These are phyloP conservation scores for Teunomyces cretensis DNA, from an alignment of 805 yeast genomes.

Conservation along the genomic window DNA sequence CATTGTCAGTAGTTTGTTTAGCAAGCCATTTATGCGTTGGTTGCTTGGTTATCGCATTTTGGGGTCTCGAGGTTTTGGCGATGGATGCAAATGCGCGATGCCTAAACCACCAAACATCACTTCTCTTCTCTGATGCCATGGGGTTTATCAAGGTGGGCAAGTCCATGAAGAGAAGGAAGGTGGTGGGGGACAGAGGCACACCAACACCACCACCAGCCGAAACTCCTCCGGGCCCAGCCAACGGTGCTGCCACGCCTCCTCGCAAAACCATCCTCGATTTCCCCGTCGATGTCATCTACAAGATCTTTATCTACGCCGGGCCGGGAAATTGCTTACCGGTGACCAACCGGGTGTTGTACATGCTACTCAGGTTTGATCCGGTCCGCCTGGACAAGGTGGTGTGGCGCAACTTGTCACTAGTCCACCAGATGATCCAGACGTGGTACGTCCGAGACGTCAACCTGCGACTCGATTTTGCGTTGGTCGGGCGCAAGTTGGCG, in stretches of 20 bases:
- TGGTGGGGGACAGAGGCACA: neutral
- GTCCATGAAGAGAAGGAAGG: slow-evolving; percentile 15
- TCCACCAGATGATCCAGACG: slow-evolving; percentile 20
- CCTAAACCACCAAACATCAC: neutral
- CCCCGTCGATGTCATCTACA: slow-evolving; percentile 44
- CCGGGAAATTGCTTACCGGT: slow-evolving; percentile 34
- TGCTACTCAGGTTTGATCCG: slow-evolving; percentile 23
- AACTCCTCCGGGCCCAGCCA: neutral
- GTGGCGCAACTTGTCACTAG: slow-evolving; percentile 20
- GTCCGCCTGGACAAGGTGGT: slow-evolving; percentile 20
- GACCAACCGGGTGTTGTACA: slow-evolving; percentile 14
- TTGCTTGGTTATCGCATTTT: too few species aligned
- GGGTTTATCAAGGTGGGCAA: slow-evolving; percentile 28
- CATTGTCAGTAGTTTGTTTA: too few species aligned
- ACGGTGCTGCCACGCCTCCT: too few species aligned
- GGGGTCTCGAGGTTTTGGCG: neutral
- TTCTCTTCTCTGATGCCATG: slow-evolving; percentile 12
- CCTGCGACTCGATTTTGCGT: slow-evolving; percentile 11
- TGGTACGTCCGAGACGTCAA: slow-evolving; percentile 23
- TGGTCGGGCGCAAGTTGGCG: slow-evolving; percentile 13
- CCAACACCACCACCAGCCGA: neutral
- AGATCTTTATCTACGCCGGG: slow-evolving; percentile 39
- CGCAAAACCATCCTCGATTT: slow-evolving; percentile 15
- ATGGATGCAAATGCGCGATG: neutral
- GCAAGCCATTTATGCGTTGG: too few species aligned